Evolutionary conservation across 331 rosid species (phyloP).

Genomic region (Phaseolus coccineus): DNA sequence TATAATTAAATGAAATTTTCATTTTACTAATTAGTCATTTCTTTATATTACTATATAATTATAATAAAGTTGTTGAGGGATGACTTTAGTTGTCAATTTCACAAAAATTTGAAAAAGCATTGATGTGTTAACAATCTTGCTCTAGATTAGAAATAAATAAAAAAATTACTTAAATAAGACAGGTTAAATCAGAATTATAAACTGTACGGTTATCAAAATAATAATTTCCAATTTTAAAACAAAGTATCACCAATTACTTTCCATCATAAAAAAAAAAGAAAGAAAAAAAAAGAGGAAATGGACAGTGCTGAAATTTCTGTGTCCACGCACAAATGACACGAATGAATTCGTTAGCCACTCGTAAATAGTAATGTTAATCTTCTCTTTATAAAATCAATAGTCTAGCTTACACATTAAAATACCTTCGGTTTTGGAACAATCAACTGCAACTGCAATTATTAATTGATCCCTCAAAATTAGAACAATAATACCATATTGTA

Average conservation of each 20-base stretch:
- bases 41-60: no score
- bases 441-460: slow-evolving; percentile 16
- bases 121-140: no score
- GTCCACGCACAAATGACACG: background rate
- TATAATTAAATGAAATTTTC: no score
- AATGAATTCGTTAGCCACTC: background rate
- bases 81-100: no score
- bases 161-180: no score
- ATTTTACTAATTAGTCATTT: no score
- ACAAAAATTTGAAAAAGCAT: no score
- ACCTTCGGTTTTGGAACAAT: slow-evolving; percentile 10
- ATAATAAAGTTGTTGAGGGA: no score
- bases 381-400: background rate
- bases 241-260: background rate
- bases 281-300: background rate
- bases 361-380: background rate
- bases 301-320: background rate
- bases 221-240: no score
- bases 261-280: background rate
- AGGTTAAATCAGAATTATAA: no score
- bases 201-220: no score
- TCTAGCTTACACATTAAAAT: slow-evolving; percentile 8
- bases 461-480: slow-evolving; percentile 35
- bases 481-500: background rate
- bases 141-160: no score